Base-by-base conservation (phyloP, 768 basidiomycete species). In the Podaxis carcinomalis region DNA sequence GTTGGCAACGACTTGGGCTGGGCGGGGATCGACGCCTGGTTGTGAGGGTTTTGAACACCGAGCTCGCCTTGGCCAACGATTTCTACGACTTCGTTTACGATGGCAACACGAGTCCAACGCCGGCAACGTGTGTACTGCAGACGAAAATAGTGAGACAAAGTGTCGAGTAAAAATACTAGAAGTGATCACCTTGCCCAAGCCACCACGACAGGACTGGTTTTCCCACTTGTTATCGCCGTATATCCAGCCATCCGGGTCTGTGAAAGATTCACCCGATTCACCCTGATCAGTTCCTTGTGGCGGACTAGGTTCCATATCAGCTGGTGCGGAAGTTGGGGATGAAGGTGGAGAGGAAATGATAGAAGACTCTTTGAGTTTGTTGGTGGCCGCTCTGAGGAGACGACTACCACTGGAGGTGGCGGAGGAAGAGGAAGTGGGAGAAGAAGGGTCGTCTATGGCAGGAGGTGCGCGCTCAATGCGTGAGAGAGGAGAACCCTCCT, bases 181-280 rank as follows among this genome's bases (percentile, higher is more conserved):
- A 6, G 25, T 25, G 67, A 75, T 46, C 44, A 87, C 88, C 78
- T 95, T 95, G 71, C 94, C 90, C 75, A 95, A 83, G 5, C 93
- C 92, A 51, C 92, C 92, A 65, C 87, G 89, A 58, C 78, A 77
- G 57, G 85, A 87, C 49, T 82, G 78, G 19, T 77, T 81, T 69
- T 97, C 94, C 95, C 95, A 98, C 71, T 97, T 96, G 72, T 98
- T 98, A 66, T 95, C 95, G 1, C 87, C 89, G 68, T 94, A 97
- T 5, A 94, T 82, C 95, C 95, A 98, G 3, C 95, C 95, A 62
- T 95, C 93, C 3, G 79, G 69, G 69, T 98, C 95, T 1, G 94
- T 96, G 39, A 75, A 69, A 28, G 77, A 74, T 47, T 87, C 83
- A 56, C 85, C 83, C 1, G 80, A 80, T 14, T 74, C 73, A 2